These are phyloP conservation scores for Hyaloscypha hepaticicola DNA, from an alignment of 495 filamentous ascomycete genomes.

Conservation along the genomic window DNA sequence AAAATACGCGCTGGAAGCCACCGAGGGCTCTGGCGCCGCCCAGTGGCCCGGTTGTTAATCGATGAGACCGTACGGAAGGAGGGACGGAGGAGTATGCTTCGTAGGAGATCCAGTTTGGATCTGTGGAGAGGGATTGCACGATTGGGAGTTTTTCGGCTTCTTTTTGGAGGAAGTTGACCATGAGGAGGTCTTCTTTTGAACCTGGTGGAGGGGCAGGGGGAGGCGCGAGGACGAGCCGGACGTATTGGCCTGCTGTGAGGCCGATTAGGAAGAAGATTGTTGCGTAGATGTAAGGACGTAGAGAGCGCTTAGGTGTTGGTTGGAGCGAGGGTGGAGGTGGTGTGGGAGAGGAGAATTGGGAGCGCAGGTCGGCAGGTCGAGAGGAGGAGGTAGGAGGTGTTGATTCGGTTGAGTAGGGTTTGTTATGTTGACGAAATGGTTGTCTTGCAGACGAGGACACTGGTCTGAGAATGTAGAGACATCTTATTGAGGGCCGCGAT, in stretches of 20 bases:
- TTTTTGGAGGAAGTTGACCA: conserved; percentile 34
- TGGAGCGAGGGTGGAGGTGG: conserved; percentile 2
- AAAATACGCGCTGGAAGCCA: conserved; percentile 49
- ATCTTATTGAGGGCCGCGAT: not conserved
- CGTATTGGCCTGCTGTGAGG: conserved; percentile 32
- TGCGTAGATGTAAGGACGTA: conserved; percentile 30
- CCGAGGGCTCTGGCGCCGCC: conserved; percentile 44
- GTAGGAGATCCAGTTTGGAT: conserved; percentile 54
- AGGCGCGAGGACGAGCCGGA: conserved; percentile 39
- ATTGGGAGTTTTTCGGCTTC: conserved; percentile 47
- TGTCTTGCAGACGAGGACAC: not conserved
- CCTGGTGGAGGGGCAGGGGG: conserved; percentile 35
- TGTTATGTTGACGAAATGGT: not conserved
- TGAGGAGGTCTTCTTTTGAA: conserved; percentile 36
- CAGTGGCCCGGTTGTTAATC: conserved; percentile 44
- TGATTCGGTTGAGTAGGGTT: conserved; percentile 9
- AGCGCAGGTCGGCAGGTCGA: conserved; percentile 20
- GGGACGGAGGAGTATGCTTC: conserved; percentile 55
- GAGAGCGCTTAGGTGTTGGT: conserved; percentile 26
- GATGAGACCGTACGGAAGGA: conserved; percentile 33
- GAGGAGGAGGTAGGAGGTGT: conserved; percentile 12
- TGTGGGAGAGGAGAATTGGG: conserved; percentile 21
- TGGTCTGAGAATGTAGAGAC: not conserved
- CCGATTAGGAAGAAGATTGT: conserved; percentile 42
- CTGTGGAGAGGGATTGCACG: conserved; percentile 49